A percentile compares a stretch with the other conserved stretches of the same genome.
These are phyloP conservation scores for Naumovozyma dairenensis DNA, from an alignment of 805 yeast genomes.

Conservation along the genomic window DNA sequence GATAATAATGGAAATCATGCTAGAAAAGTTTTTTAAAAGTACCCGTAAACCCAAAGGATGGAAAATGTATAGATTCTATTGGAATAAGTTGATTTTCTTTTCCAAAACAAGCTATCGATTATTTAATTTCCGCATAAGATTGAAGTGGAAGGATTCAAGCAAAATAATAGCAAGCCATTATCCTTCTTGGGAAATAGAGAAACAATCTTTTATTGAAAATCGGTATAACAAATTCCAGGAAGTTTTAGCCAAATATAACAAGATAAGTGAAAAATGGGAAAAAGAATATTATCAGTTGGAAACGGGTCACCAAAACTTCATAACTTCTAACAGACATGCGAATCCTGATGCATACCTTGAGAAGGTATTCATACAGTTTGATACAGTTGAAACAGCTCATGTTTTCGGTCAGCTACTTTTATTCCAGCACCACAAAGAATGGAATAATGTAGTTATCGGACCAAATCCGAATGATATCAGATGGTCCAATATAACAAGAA, in stretches of 20 bases:
- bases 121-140: slow-evolving; percentile 9
- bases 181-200: neutral
- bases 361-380: slow-evolving; percentile 56
- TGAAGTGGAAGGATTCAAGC: neutral
- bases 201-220: slow-evolving; percentile 1
- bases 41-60: neutral
- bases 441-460: slow-evolving; percentile 39
- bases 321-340: neutral
- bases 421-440: slow-evolving; percentile 33
- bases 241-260: slow-evolving; percentile 4
- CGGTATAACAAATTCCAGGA: slow-evolving; percentile 5
- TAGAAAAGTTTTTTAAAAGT: slow-evolving; percentile 15
- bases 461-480: slow-evolving; percentile 58
- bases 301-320: neutral
- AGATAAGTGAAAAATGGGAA: slow-evolving; percentile 2
- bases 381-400: slow-evolving; percentile 46
- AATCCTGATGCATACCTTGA: slow-evolving; percentile 13
- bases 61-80: slow-evolving; percentile 3
- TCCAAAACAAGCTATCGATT: slow-evolving; percentile 1
- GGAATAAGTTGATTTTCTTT: neutral
- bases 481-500: slow-evolving; percentile 52
- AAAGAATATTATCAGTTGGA: neutral
- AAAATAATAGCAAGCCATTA: neutral
- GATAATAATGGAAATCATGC: slow-evolving; percentile 30
- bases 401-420: slow-evolving; percentile 52